Base-by-base conservation (phyloP, 2,329 filamentous ascomycete species). In the Tolypocladium guangdongense region DNA sequence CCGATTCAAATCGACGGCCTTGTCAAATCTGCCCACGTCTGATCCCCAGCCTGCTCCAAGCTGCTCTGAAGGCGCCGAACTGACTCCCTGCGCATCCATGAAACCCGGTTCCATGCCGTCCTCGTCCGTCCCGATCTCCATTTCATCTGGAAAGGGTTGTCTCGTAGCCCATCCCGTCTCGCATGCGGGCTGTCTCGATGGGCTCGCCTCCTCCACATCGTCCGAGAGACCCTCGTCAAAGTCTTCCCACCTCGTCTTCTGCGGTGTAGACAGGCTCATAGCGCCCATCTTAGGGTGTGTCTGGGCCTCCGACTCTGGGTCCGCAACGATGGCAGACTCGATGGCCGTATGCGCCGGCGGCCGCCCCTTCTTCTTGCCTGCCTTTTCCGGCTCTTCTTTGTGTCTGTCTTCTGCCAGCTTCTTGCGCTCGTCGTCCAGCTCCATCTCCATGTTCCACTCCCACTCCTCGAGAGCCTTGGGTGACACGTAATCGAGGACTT, bases 401-500 rank as follows among this genome's bases (percentile, higher is more conserved):
- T 61, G 54, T 46, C 61, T 62, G 18, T 66, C 62, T 36, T 63
- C 52, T 27, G 59, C 63, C 22, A 62, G 53, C 24, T 61, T 60
- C 10, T 58, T 55, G 33, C 68, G 67, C 39, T 73, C 68, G 47
- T 68, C 62, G n/a, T 77, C 74, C 22, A 71, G 64, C 53, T 72
- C 68, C 24, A 74, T 66, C 50, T 73, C 71, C 16, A 71, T 65
- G 2, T 68, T 62, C 52, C 72, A 75, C 57, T 83, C 81, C 70
- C 75, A 86, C 0, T 80, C 72, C 62, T 86, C 82, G 3, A 83
- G 59, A 11, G 71, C 73, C 12, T 71, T 68, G 2, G 77, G 76
- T 0, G 81, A 83, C 8, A 85, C 80, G 56, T 82, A 84, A 35
- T 84, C 75, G 14, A 78, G 69, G 7, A 82, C 71, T 55, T 71